A percentile compares a stretch with the other conserved stretches of the same genome.
phyloP scores from a whole-genome alignment of 2,329 filamentous ascomycete genomes.

The Thelonectria discophora region DNA sequence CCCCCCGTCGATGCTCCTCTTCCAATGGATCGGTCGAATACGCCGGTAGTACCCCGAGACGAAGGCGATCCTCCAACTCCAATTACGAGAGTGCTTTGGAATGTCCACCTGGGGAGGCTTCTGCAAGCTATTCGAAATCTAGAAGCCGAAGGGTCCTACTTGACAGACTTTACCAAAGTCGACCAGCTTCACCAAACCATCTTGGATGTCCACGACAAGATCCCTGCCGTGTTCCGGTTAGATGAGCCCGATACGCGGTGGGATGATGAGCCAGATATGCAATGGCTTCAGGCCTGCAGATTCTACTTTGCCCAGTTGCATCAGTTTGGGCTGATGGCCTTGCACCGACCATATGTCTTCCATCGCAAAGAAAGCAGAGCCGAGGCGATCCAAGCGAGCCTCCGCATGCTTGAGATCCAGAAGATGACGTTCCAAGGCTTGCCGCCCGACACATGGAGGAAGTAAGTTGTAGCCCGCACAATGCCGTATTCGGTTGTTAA shows the following conservation, averaged over 20 bases:
- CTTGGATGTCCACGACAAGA: slow-evolving; percentile 56
- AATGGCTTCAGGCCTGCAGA: slow-evolving; percentile 61
- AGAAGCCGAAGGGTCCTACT: slow-evolving; percentile 64
- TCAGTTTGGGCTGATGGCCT: slow-evolving; percentile 65
- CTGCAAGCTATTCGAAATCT: slow-evolving; percentile 64
- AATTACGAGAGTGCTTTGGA: slow-evolving; percentile 62
- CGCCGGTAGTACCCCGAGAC: slow-evolving; percentile 57
- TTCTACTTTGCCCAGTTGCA: slow-evolving; percentile 58
- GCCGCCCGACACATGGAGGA: slow-evolving; percentile 59
- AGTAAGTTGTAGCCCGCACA: slow-evolving; percentile 38
- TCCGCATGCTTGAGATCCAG: slow-evolving; percentile 65
- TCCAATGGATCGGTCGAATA: slow-evolving; percentile 57
- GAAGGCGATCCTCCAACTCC: slow-evolving; percentile 65
- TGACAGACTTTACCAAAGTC: slow-evolving; percentile 62
- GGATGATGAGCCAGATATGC: slow-evolving; percentile 61
- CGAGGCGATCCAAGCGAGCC: slow-evolving; percentile 64
- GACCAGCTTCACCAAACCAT: slow-evolving; percentile 63
- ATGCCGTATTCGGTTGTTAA: background rate
- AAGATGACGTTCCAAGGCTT: slow-evolving; percentile 58
- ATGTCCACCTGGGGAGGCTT: slow-evolving; percentile 56
- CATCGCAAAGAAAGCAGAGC: slow-evolving; percentile 62
- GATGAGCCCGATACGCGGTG: slow-evolving; percentile 66
- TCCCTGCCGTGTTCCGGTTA: slow-evolving; percentile 62
- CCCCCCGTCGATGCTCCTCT: slow-evolving; percentile 63
- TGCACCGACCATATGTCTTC: slow-evolving; percentile 71